phyloP scores from a whole-genome alignment of 1,284 basidiomycete species.

The Cutaneotrichosporon curvatum region DNA sequence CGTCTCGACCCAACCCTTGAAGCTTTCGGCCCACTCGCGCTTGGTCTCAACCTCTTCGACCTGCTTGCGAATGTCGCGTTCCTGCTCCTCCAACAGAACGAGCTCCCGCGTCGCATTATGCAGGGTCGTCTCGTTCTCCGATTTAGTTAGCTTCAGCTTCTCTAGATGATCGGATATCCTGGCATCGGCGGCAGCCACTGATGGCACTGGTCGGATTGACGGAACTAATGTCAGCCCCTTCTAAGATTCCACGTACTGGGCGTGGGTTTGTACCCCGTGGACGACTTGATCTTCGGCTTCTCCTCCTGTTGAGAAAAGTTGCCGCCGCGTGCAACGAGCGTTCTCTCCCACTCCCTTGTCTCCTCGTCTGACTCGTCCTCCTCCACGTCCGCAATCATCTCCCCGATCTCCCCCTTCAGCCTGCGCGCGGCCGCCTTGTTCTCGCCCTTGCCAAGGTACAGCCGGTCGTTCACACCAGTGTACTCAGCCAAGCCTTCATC shows the following conservation, averaged over 20 bases:
- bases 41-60: slow-evolving; percentile 73
- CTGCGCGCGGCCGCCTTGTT: slow-evolving; percentile 66
- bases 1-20: slow-evolving; percentile 78
- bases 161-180: slow-evolving; percentile 58
- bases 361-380: slow-evolving; percentile 69
- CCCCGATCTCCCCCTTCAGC: slow-evolving; percentile 67
- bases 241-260: slow-evolving; percentile 55
- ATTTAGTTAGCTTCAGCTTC: slow-evolving; percentile 47
- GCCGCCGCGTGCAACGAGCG: slow-evolving; percentile 9
- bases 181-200: slow-evolving; percentile 63
- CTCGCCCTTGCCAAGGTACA: slow-evolving; percentile 79
- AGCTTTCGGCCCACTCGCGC: slow-evolving; percentile 76
- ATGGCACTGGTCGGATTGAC: slow-evolving; percentile 50
- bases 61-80: slow-evolving; percentile 70
- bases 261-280: slow-evolving; percentile 62
- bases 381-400: slow-evolving; percentile 80
- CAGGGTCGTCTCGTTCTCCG: slow-evolving; percentile 39
- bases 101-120: slow-evolving; percentile 54
- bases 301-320: neutral
- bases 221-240: slow-evolving; percentile 51
- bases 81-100: slow-evolving; percentile 63
- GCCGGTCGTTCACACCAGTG: slow-evolving; percentile 76
- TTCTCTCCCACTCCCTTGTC: slow-evolving; percentile 76
- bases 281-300: slow-evolving; percentile 10
- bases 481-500: slow-evolving; percentile 88